phyloP scores from a whole-genome alignment of 202 grass and related monocot genomes.

The Zoysia matrella region DNA sequence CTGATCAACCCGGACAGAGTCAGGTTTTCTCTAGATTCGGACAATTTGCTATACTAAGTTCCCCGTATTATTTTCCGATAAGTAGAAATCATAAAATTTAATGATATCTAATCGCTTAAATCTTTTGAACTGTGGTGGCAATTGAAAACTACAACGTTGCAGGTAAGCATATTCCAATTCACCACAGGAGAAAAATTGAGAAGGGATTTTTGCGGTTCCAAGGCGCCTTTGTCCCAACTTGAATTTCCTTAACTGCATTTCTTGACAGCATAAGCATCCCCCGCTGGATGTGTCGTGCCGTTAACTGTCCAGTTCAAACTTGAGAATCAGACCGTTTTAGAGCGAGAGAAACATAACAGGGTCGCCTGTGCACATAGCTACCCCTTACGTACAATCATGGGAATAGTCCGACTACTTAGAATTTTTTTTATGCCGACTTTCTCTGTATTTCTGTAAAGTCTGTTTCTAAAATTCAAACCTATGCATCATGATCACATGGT shows the following conservation, averaged over 20 bases:
- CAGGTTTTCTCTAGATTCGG: constrained; percentile 52
- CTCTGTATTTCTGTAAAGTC: too few relatives aligned
- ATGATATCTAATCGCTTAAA: constrained; percentile 55
- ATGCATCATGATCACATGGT: too few relatives aligned
- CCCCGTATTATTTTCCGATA: constrained; percentile 48
- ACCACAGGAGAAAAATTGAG: constrained; percentile 53
- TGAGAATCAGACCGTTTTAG: constrained; percentile 51
- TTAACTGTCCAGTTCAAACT: constrained; percentile 36
- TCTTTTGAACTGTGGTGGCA: constrained; percentile 49
- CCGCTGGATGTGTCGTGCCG: constrained; percentile 36
- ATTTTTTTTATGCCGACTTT: too few relatives aligned
- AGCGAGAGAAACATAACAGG: constrained; percentile 35
- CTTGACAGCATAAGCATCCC: constrained; percentile 61
- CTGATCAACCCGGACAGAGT: constrained; percentile 41
- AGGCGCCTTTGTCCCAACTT: constrained; percentile 14
- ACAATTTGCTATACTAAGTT: constrained; percentile 53
- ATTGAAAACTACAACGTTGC: constrained; percentile 32
- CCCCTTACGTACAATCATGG: too few relatives aligned
- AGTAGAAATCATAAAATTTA: constrained; percentile 40
- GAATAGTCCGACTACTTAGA: too few relatives aligned
- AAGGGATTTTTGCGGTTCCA: constrained; percentile 49
- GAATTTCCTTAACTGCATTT: constrained; percentile 55
- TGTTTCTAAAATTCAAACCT: too few relatives aligned
- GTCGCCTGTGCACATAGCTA: too few relatives aligned
- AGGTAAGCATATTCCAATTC: constrained; percentile 51